phyloP scores from a whole-genome alignment of 2,329 filamentous ascomycete species.

The Stylonectria norvegica region DNA sequence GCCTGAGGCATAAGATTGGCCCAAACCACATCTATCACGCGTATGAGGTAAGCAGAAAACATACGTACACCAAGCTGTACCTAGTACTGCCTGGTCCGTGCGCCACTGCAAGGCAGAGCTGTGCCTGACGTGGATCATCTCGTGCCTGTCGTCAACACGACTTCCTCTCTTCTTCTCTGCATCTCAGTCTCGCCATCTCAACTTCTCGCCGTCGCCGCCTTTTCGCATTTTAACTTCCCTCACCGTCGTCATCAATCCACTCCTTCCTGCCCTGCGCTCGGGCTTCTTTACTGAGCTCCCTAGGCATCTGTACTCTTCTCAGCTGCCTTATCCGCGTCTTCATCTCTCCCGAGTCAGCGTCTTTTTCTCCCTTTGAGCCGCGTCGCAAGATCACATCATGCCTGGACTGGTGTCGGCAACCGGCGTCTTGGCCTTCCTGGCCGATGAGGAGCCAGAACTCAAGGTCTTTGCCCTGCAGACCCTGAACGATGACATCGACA shows the following conservation, averaged over 20 bases:
- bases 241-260: neutral
- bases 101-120: slow-evolving; percentile 37
- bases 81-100: slow-evolving; percentile 31
- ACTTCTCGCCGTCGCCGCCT: no score
- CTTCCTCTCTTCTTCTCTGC: slow-evolving; percentile 15
- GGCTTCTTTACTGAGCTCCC: neutral
- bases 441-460: slow-evolving; percentile 90
- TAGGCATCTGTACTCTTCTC: neutral
- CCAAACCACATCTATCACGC: no score
- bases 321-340: slow-evolving; percentile 1
- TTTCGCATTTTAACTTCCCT: neutral
- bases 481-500: slow-evolving; percentile 93
- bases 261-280: no score
- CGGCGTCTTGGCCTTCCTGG: slow-evolving; percentile 90
- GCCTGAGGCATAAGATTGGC: no score
- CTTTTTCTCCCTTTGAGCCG: slow-evolving; percentile 17
- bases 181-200: slow-evolving; percentile 12
- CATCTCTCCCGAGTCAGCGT: slow-evolving; percentile 13
- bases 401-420: slow-evolving; percentile 91
- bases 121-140: slow-evolving; percentile 46
- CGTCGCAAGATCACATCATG: slow-evolving; percentile 53
- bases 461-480: slow-evolving; percentile 93
- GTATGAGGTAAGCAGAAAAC: no score
- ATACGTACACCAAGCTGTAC: no score
- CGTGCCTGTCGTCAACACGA: slow-evolving; percentile 27